Conservation (phyloP, 306 rosid species). For the Fragaria ananassa region DNA sequence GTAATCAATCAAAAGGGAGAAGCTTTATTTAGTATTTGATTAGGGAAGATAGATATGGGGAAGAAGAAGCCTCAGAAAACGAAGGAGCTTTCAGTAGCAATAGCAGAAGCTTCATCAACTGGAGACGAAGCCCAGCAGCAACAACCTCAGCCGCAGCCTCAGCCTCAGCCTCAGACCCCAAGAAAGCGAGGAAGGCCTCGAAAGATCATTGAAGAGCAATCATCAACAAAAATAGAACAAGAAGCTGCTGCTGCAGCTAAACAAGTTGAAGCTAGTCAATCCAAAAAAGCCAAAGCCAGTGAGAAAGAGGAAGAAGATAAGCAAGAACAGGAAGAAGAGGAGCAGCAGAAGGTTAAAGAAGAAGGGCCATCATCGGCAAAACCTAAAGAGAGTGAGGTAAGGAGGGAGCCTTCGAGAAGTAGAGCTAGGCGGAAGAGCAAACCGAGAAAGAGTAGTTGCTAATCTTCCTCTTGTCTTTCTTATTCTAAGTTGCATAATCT, state of each 20-base stretch:
- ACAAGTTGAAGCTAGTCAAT: conserved; percentile 26
- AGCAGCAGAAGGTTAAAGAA: conserved; percentile 14
- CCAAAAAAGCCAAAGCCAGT: conserved; percentile 24
- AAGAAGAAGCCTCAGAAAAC: conserved; percentile 71
- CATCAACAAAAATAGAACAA: background rate
- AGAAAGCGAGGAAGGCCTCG: conserved; percentile 93
- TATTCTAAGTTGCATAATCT: conserved; percentile 8
- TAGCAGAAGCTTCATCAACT: conserved; percentile 68
- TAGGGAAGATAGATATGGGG: conserved; percentile 45
- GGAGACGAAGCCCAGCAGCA: conserved; percentile 35
- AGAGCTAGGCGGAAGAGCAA: conserved; percentile 72
- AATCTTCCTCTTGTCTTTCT: background rate
- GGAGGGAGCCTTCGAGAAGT: conserved; percentile 51
- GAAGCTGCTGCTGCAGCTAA: conserved; percentile 15
- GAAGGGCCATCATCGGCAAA: conserved; percentile 28
- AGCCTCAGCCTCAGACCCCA: conserved; percentile 32
- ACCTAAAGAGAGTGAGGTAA: conserved; percentile 25
- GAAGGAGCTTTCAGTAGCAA: conserved; percentile 70
- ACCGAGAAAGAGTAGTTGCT: conserved; percentile 76
- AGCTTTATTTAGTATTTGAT: background rate
- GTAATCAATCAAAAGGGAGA: background rate
- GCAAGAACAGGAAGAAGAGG: conserved; percentile 4
- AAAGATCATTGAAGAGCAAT: conserved; percentile 40
- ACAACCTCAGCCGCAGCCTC: conserved; percentile 28
- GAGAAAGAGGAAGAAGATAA: conserved; percentile 22